Conservation (phyloP, 2,329 filamentous ascomycete genomes). For the Apiospora marii region DNA sequence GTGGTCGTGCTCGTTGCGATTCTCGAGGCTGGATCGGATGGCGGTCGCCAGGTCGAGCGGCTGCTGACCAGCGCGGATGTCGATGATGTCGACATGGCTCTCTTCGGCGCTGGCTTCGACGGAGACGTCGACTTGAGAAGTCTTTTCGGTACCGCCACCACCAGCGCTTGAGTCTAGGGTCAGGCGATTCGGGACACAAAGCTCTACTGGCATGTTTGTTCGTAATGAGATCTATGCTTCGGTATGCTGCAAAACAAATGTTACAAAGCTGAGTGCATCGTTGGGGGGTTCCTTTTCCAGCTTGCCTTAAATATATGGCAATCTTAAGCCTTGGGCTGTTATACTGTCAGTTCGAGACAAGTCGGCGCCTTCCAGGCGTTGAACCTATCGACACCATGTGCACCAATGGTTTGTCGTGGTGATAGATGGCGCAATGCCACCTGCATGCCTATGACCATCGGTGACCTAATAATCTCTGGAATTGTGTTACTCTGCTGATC, state of each 20-base stretch:
- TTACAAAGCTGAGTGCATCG: neutral
- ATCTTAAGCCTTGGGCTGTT: neutral
- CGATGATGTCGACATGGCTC: conserved; percentile 68
- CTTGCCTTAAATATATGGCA: neutral
- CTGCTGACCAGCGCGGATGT: conserved; percentile 75
- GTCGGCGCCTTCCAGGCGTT: neutral
- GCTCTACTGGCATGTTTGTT: neutral
- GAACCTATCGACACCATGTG: neutral
- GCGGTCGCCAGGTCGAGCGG: neutral
- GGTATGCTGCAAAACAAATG: neutral
- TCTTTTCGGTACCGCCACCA: neutral
- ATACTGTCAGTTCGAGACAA: neutral
- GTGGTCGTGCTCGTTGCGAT: conserved; percentile 40
- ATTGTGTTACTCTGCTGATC: neutral
- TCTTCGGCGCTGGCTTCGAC: neutral
- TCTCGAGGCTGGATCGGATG: neutral
- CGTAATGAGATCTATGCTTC: neutral
- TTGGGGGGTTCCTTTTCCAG: neutral
- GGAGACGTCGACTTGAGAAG: neutral
- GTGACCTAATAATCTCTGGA: neutral
- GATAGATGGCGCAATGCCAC: neutral
- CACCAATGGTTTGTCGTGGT: neutral
- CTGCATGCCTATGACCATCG: neutral
- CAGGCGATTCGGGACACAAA: neutral
- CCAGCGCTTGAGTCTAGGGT: neutral